Evolutionary conservation across 768 basidiomycete species (phyloP).

Genomic region (Kwoniella sp.): DNA sequence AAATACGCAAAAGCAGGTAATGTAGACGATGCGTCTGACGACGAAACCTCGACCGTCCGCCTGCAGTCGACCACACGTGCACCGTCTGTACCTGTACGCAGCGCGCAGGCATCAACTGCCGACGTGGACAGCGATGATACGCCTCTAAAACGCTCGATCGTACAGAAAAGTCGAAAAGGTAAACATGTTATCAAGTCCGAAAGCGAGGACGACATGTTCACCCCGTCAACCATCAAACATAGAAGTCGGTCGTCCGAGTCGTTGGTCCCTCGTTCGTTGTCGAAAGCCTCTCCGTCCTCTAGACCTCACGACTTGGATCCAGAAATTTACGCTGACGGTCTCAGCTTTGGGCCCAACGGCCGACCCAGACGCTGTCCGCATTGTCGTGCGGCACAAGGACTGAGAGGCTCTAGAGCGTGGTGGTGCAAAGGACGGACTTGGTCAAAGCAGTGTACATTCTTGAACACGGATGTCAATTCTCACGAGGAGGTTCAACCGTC

Average conservation of each 20-base stretch:
- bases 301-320: constrained; percentile 11
- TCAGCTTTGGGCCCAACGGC: constrained; percentile 10
- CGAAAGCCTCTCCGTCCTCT: neutral
- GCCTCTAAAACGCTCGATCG: neutral
- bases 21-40: neutral
- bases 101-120: neutral
- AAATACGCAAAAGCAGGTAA: neutral
- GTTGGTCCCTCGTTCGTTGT: neutral
- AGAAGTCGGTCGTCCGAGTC: neutral
- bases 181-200: neutral
- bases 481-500: too few relatives aligned
- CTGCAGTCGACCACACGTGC: neutral
- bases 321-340: neutral
- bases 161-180: neutral
- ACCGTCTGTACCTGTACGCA: neutral
- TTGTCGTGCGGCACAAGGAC: constrained; percentile 12
- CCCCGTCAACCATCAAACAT: neutral
- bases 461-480: neutral
- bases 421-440: constrained; percentile 30
- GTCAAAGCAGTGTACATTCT: constrained; percentile 21
- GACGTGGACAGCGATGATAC: neutral
- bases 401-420: constrained; percentile 16
- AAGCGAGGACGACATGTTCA: neutral
- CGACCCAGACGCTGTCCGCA: constrained; percentile 7
- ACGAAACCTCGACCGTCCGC: neutral